Evolutionary conservation across 495 filamentous ascomycete species (phyloP).

Genomic region (Penicillium steckii): DNA sequence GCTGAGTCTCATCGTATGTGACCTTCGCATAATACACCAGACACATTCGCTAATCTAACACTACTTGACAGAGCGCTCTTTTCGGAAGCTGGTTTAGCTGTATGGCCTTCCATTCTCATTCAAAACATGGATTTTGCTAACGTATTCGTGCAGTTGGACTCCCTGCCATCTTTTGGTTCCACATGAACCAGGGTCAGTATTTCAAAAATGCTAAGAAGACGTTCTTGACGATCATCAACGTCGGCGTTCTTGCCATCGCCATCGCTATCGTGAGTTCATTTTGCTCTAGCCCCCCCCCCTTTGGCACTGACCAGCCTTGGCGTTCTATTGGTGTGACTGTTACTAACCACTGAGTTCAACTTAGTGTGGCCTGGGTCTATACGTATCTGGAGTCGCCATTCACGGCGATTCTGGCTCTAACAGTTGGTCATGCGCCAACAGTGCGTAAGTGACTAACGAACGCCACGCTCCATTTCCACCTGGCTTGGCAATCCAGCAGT

Average conservation of each 20-base stretch:
- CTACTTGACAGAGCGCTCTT: slow-evolving; percentile 27
- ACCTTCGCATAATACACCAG: neutral
- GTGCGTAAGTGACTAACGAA: slow-evolving; percentile 12
- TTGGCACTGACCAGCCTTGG: neutral
- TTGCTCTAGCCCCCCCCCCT: neutral
- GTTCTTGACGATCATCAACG: slow-evolving; percentile 33
- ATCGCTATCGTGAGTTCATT: slow-evolving; percentile 32
- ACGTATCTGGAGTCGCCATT: slow-evolving; percentile 38
- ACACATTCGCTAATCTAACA: slow-evolving; percentile 4
- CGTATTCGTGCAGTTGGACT: slow-evolving; percentile 25
- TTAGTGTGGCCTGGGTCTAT: slow-evolving; percentile 42
- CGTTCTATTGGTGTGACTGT: too few species aligned
- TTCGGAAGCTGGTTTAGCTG: slow-evolving; percentile 45
- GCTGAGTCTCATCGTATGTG: slow-evolving; percentile 45
- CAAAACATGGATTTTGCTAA: neutral
- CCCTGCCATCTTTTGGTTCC: slow-evolving; percentile 42
- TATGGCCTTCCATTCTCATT: slow-evolving; percentile 9
- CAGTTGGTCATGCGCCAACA: slow-evolving; percentile 41
- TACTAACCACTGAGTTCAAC: too few species aligned
- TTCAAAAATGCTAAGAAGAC: slow-evolving; percentile 28
- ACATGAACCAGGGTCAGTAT: slow-evolving; percentile 38
- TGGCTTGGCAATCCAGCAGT: neutral
- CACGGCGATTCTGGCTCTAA: slow-evolving; percentile 24
- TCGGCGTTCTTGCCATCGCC: slow-evolving; percentile 32
- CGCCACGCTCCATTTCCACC: neutral